Conservation (phyloP, 164 flowering plant genomes). For the Berberis thunbergii region DNA sequence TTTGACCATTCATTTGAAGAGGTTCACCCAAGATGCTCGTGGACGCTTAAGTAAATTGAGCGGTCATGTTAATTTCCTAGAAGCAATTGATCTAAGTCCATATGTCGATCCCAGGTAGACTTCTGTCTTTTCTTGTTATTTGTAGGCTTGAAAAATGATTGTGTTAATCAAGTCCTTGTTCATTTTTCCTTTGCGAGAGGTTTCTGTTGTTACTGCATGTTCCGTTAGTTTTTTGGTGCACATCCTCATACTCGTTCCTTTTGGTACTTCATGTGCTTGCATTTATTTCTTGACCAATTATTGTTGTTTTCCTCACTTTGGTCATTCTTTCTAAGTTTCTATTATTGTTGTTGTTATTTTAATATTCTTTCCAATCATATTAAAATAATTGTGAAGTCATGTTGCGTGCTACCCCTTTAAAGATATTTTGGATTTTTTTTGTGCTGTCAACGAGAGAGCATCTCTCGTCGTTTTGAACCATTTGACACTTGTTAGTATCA, state of each 20-base stretch:
- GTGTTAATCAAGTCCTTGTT: not conserved
- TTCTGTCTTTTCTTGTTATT: constrained; percentile 9
- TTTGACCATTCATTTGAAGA: constrained; percentile 84
- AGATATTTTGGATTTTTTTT: too few relatives aligned
- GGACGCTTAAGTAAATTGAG: constrained; percentile 86
- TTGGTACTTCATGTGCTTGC: not conserved
- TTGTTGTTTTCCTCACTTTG: too few relatives aligned
- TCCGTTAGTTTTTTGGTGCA: not conserved
- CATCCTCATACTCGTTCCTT: not conserved
- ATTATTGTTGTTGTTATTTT: too few relatives aligned
- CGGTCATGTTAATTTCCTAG: constrained; percentile 70
- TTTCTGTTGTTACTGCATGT: not conserved
- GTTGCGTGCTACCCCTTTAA: too few relatives aligned
- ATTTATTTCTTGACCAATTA: too few relatives aligned
- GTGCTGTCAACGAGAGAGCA: too few relatives aligned
- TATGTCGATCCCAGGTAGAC: constrained; percentile 74
- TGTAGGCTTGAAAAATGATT: not conserved
- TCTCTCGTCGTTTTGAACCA: too few relatives aligned
- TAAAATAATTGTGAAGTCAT: too few relatives aligned
- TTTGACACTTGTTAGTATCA: too few relatives aligned
- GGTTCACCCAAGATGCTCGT: constrained; percentile 92
- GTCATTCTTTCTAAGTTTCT: too few relatives aligned
- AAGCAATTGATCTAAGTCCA: constrained; percentile 61
- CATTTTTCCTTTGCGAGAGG: not conserved
- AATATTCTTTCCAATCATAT: too few relatives aligned